phyloP scores from a whole-genome alignment of 2,329 filamentous ascomycete genomes.

The Xylariaceae sp. region DNA sequence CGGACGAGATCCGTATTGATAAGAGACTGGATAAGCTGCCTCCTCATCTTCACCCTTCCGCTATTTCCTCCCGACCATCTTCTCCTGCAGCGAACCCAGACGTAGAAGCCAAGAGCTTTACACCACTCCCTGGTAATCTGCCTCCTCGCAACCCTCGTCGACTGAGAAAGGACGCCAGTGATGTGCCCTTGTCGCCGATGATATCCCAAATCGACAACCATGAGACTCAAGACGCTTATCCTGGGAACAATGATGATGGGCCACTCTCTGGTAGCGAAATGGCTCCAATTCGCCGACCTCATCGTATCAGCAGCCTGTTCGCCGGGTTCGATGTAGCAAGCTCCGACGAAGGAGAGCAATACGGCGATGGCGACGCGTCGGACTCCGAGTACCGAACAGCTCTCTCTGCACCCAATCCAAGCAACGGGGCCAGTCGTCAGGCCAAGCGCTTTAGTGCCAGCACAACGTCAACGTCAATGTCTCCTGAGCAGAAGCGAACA shows the following conservation, averaged over 20 bases:
- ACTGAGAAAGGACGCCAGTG: constrained; percentile 45
- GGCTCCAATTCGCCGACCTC: constrained; percentile 63
- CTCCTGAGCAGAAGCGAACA: constrained; percentile 38
- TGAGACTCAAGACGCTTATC: constrained; percentile 64
- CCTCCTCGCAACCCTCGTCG: constrained; percentile 59
- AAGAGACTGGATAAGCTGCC: constrained; percentile 71
- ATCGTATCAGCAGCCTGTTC: constrained; percentile 79
- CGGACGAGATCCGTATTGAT: constrained; percentile 85
- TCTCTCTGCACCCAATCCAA: constrained; percentile 59
- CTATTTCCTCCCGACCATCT: constrained; percentile 59
- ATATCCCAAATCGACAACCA: constrained; percentile 25
- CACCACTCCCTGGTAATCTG: constrained; percentile 49
- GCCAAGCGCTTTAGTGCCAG: constrained; percentile 42
- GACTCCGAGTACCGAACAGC: constrained; percentile 66
- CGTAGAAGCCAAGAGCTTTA: constrained; percentile 42
- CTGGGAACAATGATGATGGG: constrained; percentile 76
- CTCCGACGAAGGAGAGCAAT: constrained; percentile 63
- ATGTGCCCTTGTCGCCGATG: constrained; percentile 49
- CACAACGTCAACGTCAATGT: constrained; percentile 35
- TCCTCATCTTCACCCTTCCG: constrained; percentile 72
- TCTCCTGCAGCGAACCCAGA: constrained; percentile 44
- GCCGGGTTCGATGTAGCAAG: constrained; percentile 74
- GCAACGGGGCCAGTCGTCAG: constrained; percentile 34
- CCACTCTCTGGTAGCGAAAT: constrained; percentile 59
- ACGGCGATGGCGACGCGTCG: constrained; percentile 56